These are phyloP conservation scores for Brettanomyces nanus DNA, from an alignment of 805 yeast genomes.

Conservation along the genomic window DNA sequence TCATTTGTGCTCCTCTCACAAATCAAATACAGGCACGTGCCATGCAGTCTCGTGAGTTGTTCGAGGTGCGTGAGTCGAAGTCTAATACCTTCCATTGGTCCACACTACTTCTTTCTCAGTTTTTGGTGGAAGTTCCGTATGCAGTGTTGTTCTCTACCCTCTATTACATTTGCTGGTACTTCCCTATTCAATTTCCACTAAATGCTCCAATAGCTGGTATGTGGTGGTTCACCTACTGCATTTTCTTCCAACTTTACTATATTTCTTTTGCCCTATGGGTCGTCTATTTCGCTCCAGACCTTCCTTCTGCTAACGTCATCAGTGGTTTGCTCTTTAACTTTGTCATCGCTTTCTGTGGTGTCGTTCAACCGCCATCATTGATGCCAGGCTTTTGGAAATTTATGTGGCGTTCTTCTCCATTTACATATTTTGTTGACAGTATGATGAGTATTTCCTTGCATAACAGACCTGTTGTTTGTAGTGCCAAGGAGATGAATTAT, in stretches of 20 bases:
- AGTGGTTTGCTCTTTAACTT: constrained; percentile 48
- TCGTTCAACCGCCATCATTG: constrained; percentile 43
- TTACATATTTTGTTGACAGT: constrained; percentile 58
- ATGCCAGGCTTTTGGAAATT: constrained; percentile 82
- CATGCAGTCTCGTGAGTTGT: constrained; percentile 52
- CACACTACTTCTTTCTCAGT: constrained; percentile 44
- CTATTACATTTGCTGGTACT: constrained; percentile 33
- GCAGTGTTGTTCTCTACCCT: constrained; percentile 40
- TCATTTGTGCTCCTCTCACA: constrained; percentile 48
- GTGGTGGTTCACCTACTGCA: constrained; percentile 28
- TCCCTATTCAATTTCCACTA: constrained; percentile 28
- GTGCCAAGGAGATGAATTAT: constrained; percentile 37
- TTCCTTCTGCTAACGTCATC: constrained; percentile 58
- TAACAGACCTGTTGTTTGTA: constrained; percentile 43
- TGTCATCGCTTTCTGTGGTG: constrained; percentile 62
- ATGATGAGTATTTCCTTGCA: constrained; percentile 44
- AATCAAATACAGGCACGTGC: constrained; percentile 61
- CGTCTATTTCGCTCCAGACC: constrained; percentile 52
- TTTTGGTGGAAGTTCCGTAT: constrained; percentile 56
- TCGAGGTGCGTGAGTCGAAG: constrained; percentile 62
- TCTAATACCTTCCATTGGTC: constrained; percentile 74
- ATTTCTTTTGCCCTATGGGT: constrained; percentile 45
- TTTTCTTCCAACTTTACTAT: constrained; percentile 38
- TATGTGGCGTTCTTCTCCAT: constrained; percentile 69
- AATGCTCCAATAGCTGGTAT: constrained; percentile 38